phyloP scores from a whole-genome alignment of 2,329 filamentous ascomycete species.

The Penicillium aurantiogriseum region DNA sequence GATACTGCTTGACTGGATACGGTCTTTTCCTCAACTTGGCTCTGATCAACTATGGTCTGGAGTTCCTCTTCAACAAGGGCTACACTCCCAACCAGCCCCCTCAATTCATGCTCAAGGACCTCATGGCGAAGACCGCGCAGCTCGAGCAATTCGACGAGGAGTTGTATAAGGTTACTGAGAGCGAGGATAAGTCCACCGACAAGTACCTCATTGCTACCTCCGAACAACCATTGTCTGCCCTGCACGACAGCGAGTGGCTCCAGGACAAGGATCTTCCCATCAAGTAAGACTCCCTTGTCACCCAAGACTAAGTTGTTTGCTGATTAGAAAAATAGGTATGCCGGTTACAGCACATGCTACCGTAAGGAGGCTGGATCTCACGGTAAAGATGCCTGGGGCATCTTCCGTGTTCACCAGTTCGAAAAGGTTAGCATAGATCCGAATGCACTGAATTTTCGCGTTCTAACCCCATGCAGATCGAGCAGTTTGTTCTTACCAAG shows the following conservation, averaged over 20 bases:
- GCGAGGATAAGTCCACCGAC: conserved; percentile 81
- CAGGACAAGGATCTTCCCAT: conserved; percentile 80
- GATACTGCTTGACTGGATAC: conserved; percentile 87
- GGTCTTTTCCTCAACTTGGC: conserved; percentile 91
- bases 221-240: conserved; percentile 90
- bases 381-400: conserved; percentile 92
- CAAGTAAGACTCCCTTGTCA: conserved; percentile 55
- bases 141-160: conserved; percentile 97
- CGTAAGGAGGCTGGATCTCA: conserved; percentile 91
- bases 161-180: conserved; percentile 88
- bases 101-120: conserved; percentile 90
- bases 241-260: conserved; percentile 93
- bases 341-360: conserved; percentile 93
- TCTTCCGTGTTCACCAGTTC: conserved; percentile 97
- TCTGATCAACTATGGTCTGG: conserved; percentile 89
- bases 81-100: conserved; percentile 83
- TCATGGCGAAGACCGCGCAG: conserved; percentile 98
- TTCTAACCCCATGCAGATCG: conserved; percentile 50
- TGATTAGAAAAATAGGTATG: conserved; percentile 52
- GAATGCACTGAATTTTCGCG: background rate
- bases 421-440: conserved; percentile 64
- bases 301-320: background rate
- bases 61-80: conserved; percentile 78
- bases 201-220: conserved; percentile 82
- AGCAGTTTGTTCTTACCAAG: conserved; percentile 77